These are phyloP conservation scores for Euphrasia confusa DNA, from an alignment of 257 asterid genomes.

Conservation along the genomic window DNA sequence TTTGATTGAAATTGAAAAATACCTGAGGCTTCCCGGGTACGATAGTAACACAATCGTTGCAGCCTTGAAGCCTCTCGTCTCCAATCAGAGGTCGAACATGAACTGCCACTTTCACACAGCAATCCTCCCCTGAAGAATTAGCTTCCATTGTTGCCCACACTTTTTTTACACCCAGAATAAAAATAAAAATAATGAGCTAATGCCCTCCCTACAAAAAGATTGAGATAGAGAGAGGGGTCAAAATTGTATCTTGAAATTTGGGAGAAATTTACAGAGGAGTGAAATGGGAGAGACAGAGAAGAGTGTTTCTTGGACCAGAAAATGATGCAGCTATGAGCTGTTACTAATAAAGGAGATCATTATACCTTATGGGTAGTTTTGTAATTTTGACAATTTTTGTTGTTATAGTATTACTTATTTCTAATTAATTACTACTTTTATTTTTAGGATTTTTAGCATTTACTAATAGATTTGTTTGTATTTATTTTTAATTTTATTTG, in stretches of 20 bases:
- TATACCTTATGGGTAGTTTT: neutral
- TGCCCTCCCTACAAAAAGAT: constrained; percentile 2
- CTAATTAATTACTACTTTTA: no score
- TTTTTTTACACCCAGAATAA: neutral
- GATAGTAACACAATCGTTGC: constrained; percentile 88
- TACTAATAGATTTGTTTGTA: no score
- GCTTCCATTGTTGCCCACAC: constrained; percentile 48
- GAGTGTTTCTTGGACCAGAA: constrained; percentile 43
- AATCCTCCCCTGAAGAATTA: constrained; percentile 70
- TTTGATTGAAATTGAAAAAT: constrained; percentile 27
- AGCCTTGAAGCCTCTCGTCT: constrained; percentile 94
- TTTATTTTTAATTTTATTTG: no score
- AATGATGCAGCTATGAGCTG: constrained; percentile 48
- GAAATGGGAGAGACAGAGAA: constrained; percentile 31
- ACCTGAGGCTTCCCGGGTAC: constrained; percentile 95
- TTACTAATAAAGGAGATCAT: neutral
- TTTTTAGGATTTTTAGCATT: no score
- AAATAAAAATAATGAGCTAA: neutral
- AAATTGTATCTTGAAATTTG: constrained; percentile 29
- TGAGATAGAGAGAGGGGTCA: constrained; percentile 15
- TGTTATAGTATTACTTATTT: no score
- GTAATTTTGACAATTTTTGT: no score
- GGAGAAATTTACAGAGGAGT: constrained; percentile 25
- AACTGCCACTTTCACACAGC: constrained; percentile 97
- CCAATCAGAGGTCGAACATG: constrained; percentile 93